Evolutionary conservation across 1,284 basidiomycete genomes (phyloP), one percentile per base, ranked within the genome.

Genomic region (Cutaneotrichosporon sp.): DNA sequence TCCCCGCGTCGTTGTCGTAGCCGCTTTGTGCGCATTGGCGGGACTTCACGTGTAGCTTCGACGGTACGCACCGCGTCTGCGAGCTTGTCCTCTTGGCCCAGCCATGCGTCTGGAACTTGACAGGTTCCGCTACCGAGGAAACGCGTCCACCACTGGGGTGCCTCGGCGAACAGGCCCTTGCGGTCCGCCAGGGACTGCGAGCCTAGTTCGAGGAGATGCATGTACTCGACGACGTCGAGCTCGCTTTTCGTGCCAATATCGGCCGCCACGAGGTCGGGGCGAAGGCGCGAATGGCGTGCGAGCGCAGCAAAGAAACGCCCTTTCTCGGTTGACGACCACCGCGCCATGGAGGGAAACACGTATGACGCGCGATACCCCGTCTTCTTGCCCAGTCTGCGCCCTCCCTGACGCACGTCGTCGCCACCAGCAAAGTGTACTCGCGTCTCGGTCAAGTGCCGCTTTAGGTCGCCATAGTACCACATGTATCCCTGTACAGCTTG

Each of bases 181-280:
- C 54, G 39, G 41, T 23, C 23, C 7, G 33, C 15, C 22, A 33
- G 14, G 20, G 30, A 30, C 41, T 38, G 9, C 40, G 55, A n/a
- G 3, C 58, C 62, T 2, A 50, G 46, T 2, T 61, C 60, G 22
- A 88, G 77, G 13, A 74, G 46, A 21, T 80, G 76, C 51, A 88
- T 70, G 62, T 86, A 88, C 4, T 78, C 68, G 46, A 78, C 80
- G 22, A 88, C 83, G 49, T 87, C 83, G 14, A 77, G 64, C 3
- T 80, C 70, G 13, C 76, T 79, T 71, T 87, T 88, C n/a, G 80
- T 81, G 4, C 57, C 51, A 34, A 87, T 74, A 47, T 80, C 79
- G n/a, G 72, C 75, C 0, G 85, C 81, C 50, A 88, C 84, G 42
- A 88, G 77, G 66, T 90, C 87, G 1, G 85, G 83, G 18, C 85